Percentiles rank a stretch among this genome's conserved stretches.
Evolutionary conservation across 495 filamentous ascomycete genomes (phyloP).

Genomic region (Talaromyces trachyspermus): DNA sequence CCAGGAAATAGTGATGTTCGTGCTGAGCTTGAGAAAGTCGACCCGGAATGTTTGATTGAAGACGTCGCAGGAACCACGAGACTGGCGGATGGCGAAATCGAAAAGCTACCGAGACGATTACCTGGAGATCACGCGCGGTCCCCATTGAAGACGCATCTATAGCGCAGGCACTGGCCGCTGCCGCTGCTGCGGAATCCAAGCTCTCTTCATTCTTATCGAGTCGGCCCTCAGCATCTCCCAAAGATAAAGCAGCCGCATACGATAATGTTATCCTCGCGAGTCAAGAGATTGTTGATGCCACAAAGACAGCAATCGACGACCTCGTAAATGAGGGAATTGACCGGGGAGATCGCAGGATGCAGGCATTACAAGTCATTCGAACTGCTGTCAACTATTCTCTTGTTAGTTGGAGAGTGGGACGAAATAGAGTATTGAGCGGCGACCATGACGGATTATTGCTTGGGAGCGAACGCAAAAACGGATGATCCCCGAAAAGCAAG

Average conservation of each 20-base stretch:
- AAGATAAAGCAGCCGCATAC: slow-evolving; percentile 70
- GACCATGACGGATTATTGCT: slow-evolving; percentile 64
- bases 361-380: slow-evolving; percentile 84
- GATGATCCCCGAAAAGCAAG: slow-evolving; percentile 39
- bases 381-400: slow-evolving; percentile 90
- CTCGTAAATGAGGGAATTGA: slow-evolving; percentile 71
- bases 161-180: slow-evolving; percentile 58
- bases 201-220: slow-evolving; percentile 38
- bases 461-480: slow-evolving; percentile 46
- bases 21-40: slow-evolving; percentile 59
- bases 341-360: slow-evolving; percentile 82
- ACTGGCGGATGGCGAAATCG: slow-evolving; percentile 40
- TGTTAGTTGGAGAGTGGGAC: slow-evolving; percentile 88
- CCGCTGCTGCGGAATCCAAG: slow-evolving; percentile 46
- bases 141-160: slow-evolving; percentile 91
- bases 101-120: slow-evolving; percentile 68
- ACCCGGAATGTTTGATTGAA: slow-evolving; percentile 59
- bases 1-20: slow-evolving; percentile 55
- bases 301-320: slow-evolving; percentile 88
- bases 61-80: slow-evolving; percentile 50
- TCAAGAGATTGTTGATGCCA: slow-evolving; percentile 91
- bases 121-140: slow-evolving; percentile 84
- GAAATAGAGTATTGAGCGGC: slow-evolving; percentile 83
- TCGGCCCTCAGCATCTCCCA: slow-evolving; percentile 34
- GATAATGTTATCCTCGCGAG: slow-evolving; percentile 84